These are phyloP conservation scores for Powellomyces hirtus DNA, from an alignment of 192 early-diverging fungal species.

Conservation along the genomic window DNA sequence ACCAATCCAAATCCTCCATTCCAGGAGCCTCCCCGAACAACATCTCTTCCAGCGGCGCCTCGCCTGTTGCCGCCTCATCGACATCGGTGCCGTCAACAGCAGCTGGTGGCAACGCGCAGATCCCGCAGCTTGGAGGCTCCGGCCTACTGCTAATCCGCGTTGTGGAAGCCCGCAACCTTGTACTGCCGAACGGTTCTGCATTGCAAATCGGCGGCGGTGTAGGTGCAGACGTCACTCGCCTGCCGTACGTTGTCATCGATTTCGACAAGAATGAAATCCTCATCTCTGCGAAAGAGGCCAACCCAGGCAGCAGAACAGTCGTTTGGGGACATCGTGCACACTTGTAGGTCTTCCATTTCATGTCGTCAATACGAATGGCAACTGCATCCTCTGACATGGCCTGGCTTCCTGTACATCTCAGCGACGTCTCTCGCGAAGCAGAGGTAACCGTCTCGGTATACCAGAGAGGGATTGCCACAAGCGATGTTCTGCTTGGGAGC, in stretches of 20 bases:
- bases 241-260: constrained; percentile 86
- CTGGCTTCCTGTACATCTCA: too few species aligned
- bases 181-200: constrained; percentile 30
- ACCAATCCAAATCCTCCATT: not conserved
- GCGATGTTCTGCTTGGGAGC: constrained; percentile 25
- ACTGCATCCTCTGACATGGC: too few species aligned
- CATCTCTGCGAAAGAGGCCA: constrained; percentile 36
- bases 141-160: constrained; percentile 73
- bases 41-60: not conserved
- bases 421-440: constrained; percentile 40
- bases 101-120: not conserved
- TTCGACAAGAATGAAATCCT: constrained; percentile 95
- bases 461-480: constrained; percentile 7
- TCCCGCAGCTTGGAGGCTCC: constrained; percentile 13
- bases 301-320: constrained; percentile 24
- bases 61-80: not conserved
- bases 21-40: not conserved
- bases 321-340: constrained; percentile 31
- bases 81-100: not conserved
- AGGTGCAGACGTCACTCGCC: constrained; percentile 23
- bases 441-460: constrained; percentile 34
- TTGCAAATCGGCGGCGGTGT: constrained; percentile 13
- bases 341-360: constrained; percentile 46
- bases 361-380: too few species aligned
- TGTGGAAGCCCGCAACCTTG: constrained; percentile 76